phyloP scores from a whole-genome alignment of 176 grass and related monocot genomes.

The Ensete glaucum region DNA sequence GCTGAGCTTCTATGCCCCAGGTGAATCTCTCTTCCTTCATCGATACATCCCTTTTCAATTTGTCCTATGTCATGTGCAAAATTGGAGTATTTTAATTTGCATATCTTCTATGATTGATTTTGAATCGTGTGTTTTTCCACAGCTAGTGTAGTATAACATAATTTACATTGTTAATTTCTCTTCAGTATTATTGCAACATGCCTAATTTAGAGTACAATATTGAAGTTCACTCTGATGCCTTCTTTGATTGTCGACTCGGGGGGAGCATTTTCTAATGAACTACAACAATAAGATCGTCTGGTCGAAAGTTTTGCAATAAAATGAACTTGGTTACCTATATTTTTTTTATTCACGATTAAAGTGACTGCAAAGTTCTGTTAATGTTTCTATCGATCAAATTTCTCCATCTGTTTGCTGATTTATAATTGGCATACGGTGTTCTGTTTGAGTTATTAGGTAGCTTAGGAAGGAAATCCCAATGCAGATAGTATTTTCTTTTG shows the following conservation, averaged over 20 bases:
- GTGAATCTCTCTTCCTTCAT: background rate
- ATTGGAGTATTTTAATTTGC: conserved; percentile 28
- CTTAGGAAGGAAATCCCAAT: background rate
- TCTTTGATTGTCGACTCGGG: background rate
- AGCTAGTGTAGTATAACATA: too few relatives aligned
- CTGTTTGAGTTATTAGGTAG: background rate
- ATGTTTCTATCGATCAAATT: background rate
- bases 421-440: background rate
- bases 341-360: background rate
- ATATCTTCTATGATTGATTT: too few relatives aligned
- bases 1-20: conserved; percentile 86
- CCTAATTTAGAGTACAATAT: too few relatives aligned
- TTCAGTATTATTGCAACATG: too few relatives aligned
- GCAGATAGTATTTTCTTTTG: background rate
- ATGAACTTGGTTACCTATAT: background rate
- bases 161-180: too few relatives aligned
- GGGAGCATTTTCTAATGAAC: background rate
- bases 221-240: background rate
- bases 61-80: background rate
- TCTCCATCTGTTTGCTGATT: background rate
- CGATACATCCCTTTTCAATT: background rate
- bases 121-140: too few relatives aligned
- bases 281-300: background rate
- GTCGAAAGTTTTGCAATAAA: background rate
- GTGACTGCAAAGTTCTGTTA: background rate